Conservation (phyloP, 139 green algal genomes). For the Pseudopediastrum boryanum region DNA sequence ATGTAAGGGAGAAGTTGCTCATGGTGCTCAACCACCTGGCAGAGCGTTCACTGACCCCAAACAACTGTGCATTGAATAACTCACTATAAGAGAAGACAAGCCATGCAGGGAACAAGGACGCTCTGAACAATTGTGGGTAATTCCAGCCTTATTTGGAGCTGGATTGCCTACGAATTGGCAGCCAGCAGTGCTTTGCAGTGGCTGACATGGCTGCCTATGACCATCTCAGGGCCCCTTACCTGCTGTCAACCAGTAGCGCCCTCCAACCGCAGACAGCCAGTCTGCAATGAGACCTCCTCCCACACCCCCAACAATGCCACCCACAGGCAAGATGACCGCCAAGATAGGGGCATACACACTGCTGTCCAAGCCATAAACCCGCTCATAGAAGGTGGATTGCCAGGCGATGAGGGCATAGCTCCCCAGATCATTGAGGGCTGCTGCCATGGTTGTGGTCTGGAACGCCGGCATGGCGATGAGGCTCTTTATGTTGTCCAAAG, state of each 20-base stretch:
- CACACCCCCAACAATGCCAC: slow-evolving; percentile 85
- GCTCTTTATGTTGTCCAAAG: slow-evolving; percentile 17
- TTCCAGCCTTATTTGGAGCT: no score
- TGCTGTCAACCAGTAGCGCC: slow-evolving; percentile 66
- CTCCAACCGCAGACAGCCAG: slow-evolving; percentile 62
- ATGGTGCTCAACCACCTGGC: no score
- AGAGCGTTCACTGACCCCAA: no score
- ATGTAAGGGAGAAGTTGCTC: no score
- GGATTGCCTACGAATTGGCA: no score
- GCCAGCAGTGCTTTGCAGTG: no score
- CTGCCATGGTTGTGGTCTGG: slow-evolving; percentile 73
- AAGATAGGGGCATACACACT: slow-evolving; percentile 84
- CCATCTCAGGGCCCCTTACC: slow-evolving; percentile 16
- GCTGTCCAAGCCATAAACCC: slow-evolving; percentile 72
- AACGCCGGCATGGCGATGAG: slow-evolving; percentile 60
- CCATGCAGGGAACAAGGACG: no score
- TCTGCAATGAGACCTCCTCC: slow-evolving; percentile 79
- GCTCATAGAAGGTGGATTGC: slow-evolving; percentile 91
- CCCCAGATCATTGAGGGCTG: slow-evolving; percentile 87
- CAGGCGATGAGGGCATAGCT: slow-evolving; percentile 88
- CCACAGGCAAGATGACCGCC: slow-evolving; percentile 82
- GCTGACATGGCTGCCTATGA: no score
- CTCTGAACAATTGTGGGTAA: no score
- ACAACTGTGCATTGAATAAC: no score
- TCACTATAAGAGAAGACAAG: no score